A percentile compares a stretch with the other conserved stretches of the same genome.
These are phyloP conservation scores for Orbilia javanica DNA, from an alignment of 2,329 filamentous ascomycete genomes.

Conservation along the genomic window DNA sequence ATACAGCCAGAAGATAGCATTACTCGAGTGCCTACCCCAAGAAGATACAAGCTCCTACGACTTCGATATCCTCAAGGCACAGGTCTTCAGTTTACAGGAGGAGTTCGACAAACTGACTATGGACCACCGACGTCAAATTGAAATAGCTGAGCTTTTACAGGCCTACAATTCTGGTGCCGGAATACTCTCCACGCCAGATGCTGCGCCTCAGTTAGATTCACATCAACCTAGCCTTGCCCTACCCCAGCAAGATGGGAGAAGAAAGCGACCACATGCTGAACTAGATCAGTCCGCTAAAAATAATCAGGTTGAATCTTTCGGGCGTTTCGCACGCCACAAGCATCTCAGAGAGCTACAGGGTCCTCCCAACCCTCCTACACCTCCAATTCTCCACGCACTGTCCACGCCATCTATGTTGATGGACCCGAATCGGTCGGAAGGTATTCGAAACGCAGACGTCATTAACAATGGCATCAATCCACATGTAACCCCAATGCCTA, in stretches of 20 bases:
- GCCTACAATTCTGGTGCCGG: background rate
- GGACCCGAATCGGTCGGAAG: background rate
- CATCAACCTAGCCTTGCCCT: background rate
- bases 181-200: background rate
- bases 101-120: conserved; percentile 35
- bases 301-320: background rate
- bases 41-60: conserved; percentile 33
- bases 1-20: conserved; percentile 37
- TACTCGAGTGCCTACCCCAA: conserved; percentile 33
- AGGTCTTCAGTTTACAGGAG: conserved; percentile 36
- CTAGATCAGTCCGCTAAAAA: conserved; percentile 39
- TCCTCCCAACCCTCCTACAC: background rate
- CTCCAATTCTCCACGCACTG: background rate
- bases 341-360: background rate
- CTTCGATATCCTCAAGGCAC: conserved; percentile 31
- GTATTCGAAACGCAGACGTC: background rate
- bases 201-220: no score
- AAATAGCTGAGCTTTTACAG: background rate
- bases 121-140: conserved; percentile 30
- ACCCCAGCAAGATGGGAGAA: background rate
- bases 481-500: conserved; percentile 3
- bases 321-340: background rate
- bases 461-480: background rate
- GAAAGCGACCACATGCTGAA: conserved; percentile 44
- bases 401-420: background rate